A percentile compares a stretch with the other conserved stretches of the same genome.
Conservation (phyloP, 2,329 filamentous ascomycete genomes). For the Elsinoe australis region DNA sequence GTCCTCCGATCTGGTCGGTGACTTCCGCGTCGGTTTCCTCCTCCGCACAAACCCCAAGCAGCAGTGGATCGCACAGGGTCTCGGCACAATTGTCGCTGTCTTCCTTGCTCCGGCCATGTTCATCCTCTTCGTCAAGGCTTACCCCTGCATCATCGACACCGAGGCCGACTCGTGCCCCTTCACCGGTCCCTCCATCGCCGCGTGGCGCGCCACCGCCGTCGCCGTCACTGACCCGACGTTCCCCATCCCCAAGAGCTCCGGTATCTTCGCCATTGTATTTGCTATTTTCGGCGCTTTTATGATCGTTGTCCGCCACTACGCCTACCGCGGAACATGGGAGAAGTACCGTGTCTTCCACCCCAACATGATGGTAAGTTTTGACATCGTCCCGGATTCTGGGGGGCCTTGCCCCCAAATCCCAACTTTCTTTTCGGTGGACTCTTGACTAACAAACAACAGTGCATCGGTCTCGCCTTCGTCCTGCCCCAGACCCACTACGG, state of each 20-base stretch:
- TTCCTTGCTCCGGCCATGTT: constrained; percentile 62
- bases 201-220: constrained; percentile 58
- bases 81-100: constrained; percentile 56
- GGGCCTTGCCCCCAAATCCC: not conserved
- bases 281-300: constrained; percentile 45
- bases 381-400: not conserved
- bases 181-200: constrained; percentile 54
- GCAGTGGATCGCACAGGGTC: constrained; percentile 59
- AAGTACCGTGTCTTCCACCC: constrained; percentile 51
- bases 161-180: constrained; percentile 49
- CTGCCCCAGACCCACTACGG: constrained; percentile 51
- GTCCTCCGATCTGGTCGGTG: constrained; percentile 47
- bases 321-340: constrained; percentile 45
- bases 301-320: constrained; percentile 50
- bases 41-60: constrained; percentile 56
- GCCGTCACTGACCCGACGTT: constrained; percentile 53
- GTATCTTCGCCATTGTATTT: constrained; percentile 52
- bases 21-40: constrained; percentile 62
- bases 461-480: constrained; percentile 52
- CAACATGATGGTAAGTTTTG: constrained; percentile 46
- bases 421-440: too few relatives aligned
- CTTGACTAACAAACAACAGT: too few relatives aligned
- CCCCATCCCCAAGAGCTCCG: constrained; percentile 48
- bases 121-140: constrained; percentile 59
- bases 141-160: constrained; percentile 56